Evolutionary conservation across 2,329 filamentous ascomycete genomes (phyloP).

Genomic region (Ceratocystis papillata): DNA sequence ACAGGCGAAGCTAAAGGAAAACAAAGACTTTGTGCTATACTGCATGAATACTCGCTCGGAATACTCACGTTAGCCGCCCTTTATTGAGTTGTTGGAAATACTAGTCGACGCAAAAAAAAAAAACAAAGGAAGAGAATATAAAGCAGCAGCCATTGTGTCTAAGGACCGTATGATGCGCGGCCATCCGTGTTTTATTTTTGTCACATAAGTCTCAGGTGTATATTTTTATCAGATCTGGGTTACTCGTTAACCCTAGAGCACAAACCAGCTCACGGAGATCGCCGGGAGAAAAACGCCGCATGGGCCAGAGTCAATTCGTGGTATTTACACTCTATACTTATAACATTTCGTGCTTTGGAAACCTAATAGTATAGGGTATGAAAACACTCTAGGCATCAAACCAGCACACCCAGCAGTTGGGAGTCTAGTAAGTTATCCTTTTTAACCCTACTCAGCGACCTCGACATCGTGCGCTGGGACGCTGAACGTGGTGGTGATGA

Average conservation of each 20-base stretch:
- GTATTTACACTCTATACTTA: background rate
- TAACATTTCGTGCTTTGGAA: background rate
- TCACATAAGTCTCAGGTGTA: constrained; percentile 1
- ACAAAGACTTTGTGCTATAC: background rate
- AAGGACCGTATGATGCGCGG: background rate
- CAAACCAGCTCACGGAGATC: constrained; percentile 14
- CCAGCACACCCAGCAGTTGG: too few species aligned
- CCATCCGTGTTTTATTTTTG: constrained; percentile 4
- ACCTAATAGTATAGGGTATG: too few species aligned
- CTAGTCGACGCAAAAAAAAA: background rate
- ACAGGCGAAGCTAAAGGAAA: too few species aligned
- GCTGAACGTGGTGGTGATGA: background rate
- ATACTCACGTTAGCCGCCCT: background rate
- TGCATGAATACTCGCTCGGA: too few species aligned
- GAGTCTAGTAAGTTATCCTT: too few species aligned
- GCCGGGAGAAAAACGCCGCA: constrained; percentile 3
- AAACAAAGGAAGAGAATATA: constrained; percentile 4
- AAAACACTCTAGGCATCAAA: too few species aligned
- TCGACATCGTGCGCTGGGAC: background rate
- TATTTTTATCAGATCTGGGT: constrained; percentile 16
- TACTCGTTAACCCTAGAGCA: constrained; percentile 3
- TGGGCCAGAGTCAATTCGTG: background rate
- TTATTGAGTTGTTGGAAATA: background rate
- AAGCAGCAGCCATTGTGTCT: constrained; percentile 5
- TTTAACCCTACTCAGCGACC: background rate